Evolutionary conservation across 1,284 basidiomycete species (phyloP).

Genomic region (Cronartium ribicola): DNA sequence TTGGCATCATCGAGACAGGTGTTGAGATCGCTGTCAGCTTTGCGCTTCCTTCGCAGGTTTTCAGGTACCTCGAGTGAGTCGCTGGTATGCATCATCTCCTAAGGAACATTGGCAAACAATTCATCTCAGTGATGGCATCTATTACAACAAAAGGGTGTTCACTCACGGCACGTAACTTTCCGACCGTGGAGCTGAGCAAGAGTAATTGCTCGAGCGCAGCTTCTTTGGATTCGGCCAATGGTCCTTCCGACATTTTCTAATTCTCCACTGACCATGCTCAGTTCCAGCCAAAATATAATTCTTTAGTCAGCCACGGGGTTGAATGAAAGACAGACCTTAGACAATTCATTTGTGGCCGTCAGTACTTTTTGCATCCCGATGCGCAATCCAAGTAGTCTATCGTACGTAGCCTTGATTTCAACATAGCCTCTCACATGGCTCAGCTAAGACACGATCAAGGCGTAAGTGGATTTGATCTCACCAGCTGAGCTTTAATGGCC

Average conservation of each 20-base stretch:
- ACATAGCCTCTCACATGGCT: background rate
- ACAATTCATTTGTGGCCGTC: constrained; percentile 57
- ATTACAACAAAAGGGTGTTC: too few relatives aligned
- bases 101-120: background rate
- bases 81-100: background rate
- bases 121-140: background rate
- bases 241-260: background rate
- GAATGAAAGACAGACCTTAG: background rate
- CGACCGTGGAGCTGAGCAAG: background rate
- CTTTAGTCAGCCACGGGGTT: background rate
- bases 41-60: background rate
- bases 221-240: background rate
- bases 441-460: background rate
- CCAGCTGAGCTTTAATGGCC: constrained; percentile 75
- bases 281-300: background rate
- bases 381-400: constrained; percentile 74
- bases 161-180: background rate
- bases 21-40: background rate
- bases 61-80: background rate
- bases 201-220: background rate
- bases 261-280: background rate
- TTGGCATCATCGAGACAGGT: constrained; percentile 13
- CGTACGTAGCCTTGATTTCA: constrained; percentile 66
- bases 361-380: constrained; percentile 82
- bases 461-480: constrained; percentile 52